These are phyloP conservation scores for Auricularia sp. DNA, from an alignment of 768 basidiomycete genomes.

Conservation along the genomic window DNA sequence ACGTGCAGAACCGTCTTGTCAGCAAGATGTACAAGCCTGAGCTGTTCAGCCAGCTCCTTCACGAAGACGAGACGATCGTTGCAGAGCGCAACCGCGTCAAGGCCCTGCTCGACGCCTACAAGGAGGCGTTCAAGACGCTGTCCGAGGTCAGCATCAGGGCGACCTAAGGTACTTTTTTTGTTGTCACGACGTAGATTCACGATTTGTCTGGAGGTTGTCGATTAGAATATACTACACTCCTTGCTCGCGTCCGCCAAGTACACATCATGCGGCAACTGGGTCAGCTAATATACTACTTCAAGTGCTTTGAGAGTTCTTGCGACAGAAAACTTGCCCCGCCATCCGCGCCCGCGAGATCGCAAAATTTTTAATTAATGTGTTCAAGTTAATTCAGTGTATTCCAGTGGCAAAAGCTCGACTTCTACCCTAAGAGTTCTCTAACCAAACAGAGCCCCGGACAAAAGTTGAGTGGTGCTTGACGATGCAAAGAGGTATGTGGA, in stretches of 20 bases:
- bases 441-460: no score
- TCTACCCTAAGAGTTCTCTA: no score
- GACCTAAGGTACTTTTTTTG: constrained; percentile 19
- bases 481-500: no score
- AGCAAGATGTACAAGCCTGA: constrained; percentile 90
- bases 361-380: no score
- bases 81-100: constrained; percentile 91
- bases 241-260: neutral
- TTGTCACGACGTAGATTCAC: neutral
- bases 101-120: constrained; percentile 90
- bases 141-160: constrained; percentile 76
- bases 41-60: constrained; percentile 79
- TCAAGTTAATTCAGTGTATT: no score
- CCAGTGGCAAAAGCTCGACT: no score
- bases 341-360: no score
- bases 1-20: constrained; percentile 95
- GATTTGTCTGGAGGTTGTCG: neutral
- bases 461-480: no score
- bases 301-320: no score
- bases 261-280: neutral
- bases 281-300: no score
- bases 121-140: constrained; percentile 81
- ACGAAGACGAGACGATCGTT: constrained; percentile 92
- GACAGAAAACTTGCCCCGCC: no score
- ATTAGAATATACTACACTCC: neutral